Conservation (phyloP, 2,329 filamentous ascomycete species). For the Claviceps capensis region DNA sequence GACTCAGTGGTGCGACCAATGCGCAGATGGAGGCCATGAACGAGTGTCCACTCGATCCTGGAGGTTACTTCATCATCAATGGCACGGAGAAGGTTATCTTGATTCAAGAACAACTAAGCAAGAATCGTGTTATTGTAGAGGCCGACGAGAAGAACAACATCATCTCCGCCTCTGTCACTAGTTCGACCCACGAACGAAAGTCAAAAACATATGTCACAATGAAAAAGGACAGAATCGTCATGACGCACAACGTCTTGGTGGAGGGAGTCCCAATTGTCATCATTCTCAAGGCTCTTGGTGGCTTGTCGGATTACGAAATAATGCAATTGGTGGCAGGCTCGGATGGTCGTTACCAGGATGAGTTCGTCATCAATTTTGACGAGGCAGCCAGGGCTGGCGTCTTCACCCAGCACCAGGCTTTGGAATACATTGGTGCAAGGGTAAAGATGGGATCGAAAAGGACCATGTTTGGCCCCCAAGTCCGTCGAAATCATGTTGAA, state of each 20-base stretch:
- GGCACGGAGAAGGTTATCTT: conserved; percentile 98
- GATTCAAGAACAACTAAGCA: conserved; percentile 96
- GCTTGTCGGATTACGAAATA: conserved; percentile 91
- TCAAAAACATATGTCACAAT: conserved; percentile 93
- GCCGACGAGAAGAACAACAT: conserved; percentile 82
- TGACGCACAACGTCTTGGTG: conserved; percentile 84
- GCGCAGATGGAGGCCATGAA: conserved; percentile 83
- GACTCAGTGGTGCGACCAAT: conserved; percentile 71
- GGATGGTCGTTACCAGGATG: conserved; percentile 82
- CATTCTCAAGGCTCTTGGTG: conserved; percentile 81
- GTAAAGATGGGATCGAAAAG: conserved; percentile 74
- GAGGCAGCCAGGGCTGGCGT: conserved; percentile 74
- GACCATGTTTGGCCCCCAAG: conserved; percentile 37
- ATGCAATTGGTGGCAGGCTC: conserved; percentile 79
- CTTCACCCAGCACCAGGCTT: conserved; percentile 84
- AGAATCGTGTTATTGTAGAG: conserved; percentile 97
- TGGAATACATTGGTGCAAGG: conserved; percentile 79
- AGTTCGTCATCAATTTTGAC: conserved; percentile 91
- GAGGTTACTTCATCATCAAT: conserved; percentile 94
- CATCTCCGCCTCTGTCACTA: conserved; percentile 90
- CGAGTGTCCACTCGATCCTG: conserved; percentile 90
- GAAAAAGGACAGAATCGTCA: conserved; percentile 81
- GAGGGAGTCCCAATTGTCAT: conserved; percentile 95
- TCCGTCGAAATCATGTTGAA: conserved; percentile 68
- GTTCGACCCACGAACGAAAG: conserved; percentile 94